Percentiles rank a stretch among this genome's conserved stretches.
Conservation (phyloP, 352 stramenopile genomes). For the Phytopythium helicoides region DNA sequence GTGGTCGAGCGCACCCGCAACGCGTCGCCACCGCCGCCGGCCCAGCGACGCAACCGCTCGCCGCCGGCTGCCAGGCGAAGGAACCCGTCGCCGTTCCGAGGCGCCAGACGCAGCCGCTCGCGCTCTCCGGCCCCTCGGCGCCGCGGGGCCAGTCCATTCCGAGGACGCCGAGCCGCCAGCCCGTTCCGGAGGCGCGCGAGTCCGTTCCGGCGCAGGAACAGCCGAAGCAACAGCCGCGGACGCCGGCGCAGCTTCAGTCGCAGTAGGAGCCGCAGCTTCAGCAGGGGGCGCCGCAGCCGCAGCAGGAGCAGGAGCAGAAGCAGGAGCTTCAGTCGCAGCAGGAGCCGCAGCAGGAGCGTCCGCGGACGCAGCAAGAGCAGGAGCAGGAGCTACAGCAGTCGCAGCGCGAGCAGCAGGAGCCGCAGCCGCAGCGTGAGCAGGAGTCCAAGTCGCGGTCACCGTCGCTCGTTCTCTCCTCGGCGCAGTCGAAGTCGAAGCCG, state of each 20-base stretch:
- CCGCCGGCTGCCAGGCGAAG: slow-evolving; percentile 21
- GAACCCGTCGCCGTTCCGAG: slow-evolving; percentile 45
- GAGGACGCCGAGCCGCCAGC: slow-evolving; percentile 22
- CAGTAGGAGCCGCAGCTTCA: slow-evolving; percentile 5
- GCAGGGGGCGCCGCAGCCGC: slow-evolving; percentile 7
- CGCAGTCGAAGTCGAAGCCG: slow-evolving; percentile 17
- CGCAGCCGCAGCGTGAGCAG: slow-evolving; percentile 8
- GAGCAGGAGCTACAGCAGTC: slow-evolving; percentile 26
- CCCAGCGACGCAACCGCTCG: slow-evolving; percentile 1
- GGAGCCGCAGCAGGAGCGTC: slow-evolving; percentile 18
- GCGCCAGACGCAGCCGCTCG: slow-evolving; percentile 35
- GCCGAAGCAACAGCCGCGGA: slow-evolving; percentile 24
- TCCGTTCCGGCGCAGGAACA: slow-evolving; percentile 25
- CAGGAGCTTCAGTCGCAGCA: slow-evolving; percentile 21
- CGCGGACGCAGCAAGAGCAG: slow-evolving; percentile 29
- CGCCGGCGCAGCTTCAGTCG: slow-evolving; percentile 31
- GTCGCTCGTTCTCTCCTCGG: slow-evolving; percentile 15
- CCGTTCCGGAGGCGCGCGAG: slow-evolving; percentile 22
- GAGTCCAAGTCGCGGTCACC: slow-evolving; percentile 11
- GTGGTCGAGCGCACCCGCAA: slow-evolving; percentile 1
- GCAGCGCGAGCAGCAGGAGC: slow-evolving; percentile 8
- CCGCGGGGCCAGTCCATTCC: slow-evolving; percentile 36
- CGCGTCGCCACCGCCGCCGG: background rate
- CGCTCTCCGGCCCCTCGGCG: slow-evolving; percentile 34
- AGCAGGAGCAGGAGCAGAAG: slow-evolving; percentile 6